These are phyloP conservation scores for Mycena belliarum DNA, from an alignment of 768 basidiomycete genomes.

Conservation along the genomic window DNA sequence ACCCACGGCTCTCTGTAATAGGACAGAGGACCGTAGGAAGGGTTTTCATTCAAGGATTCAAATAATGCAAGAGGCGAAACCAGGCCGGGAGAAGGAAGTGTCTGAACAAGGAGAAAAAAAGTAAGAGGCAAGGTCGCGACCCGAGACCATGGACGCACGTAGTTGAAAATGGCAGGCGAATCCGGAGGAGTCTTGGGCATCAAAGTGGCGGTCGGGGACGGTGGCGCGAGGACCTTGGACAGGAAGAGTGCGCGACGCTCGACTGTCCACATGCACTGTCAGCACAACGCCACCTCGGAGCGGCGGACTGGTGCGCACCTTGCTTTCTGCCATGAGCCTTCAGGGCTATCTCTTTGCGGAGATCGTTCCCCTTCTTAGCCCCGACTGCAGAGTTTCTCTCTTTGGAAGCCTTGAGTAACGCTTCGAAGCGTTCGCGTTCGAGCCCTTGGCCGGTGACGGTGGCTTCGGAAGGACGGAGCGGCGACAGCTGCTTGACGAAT, in stretches of 20 bases:
- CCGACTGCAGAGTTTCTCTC: conserved; percentile 51
- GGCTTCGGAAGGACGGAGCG: conserved; percentile 46
- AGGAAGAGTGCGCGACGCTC: conserved; percentile 77
- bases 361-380: conserved; percentile 52
- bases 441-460: conserved; percentile 51
- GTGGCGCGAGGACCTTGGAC: conserved; percentile 69
- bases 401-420: conserved; percentile 59
- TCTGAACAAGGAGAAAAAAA: conserved; percentile 14
- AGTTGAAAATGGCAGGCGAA: conserved; percentile 70
- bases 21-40: conserved; percentile 25
- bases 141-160: conserved; percentile 23
- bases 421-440: conserved; percentile 62
- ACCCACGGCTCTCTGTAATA: conserved; percentile 51
- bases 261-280: conserved; percentile 36
- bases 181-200: conserved; percentile 69
- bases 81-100: conserved; percentile 68
- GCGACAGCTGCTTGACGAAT: conserved; percentile 48
- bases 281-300: not conserved
- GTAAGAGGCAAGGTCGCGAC: not conserved
- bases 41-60: conserved; percentile 46
- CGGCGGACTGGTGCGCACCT: conserved; percentile 41
- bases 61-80: conserved; percentile 63
- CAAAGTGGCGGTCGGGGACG: conserved; percentile 56
- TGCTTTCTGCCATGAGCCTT: conserved; percentile 76
- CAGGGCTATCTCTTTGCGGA: conserved; percentile 74